phyloP scores from a whole-genome alignment of 2,329 filamentous ascomycete species.

The Diatrype stigma region DNA sequence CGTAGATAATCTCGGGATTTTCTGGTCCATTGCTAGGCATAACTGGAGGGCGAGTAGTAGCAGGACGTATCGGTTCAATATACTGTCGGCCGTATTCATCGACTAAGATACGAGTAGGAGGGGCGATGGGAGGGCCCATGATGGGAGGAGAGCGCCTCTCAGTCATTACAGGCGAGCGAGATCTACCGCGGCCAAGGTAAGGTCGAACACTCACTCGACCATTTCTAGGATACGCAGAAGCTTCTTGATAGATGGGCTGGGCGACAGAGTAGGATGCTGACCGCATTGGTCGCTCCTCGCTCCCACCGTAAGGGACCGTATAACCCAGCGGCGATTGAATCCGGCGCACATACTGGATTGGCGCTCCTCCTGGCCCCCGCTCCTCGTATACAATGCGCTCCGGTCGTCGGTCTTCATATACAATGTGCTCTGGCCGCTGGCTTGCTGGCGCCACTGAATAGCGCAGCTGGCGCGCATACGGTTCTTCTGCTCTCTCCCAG shows the following conservation, averaged over 20 bases:
- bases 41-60: slow-evolving; percentile 40
- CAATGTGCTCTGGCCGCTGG: slow-evolving; percentile 21
- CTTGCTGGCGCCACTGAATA: slow-evolving; percentile 24
- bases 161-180: slow-evolving; percentile 42
- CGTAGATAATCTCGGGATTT: slow-evolving; percentile 60
- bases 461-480: slow-evolving; percentile 23
- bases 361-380: slow-evolving; percentile 23
- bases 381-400: slow-evolving; percentile 28
- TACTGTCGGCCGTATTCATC: slow-evolving; percentile 84
- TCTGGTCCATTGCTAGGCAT: slow-evolving; percentile 39
- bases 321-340: slow-evolving; percentile 34
- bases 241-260: slow-evolving; percentile 37
- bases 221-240: slow-evolving; percentile 41
- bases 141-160: slow-evolving; percentile 44
- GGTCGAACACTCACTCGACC: slow-evolving; percentile 46
- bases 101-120: slow-evolving; percentile 66
- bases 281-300: slow-evolving; percentile 34
- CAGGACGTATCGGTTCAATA: slow-evolving; percentile 47
- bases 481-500: slow-evolving; percentile 31
- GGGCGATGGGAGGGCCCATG: slow-evolving; percentile 49
- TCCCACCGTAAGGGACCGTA: slow-evolving; percentile 32
- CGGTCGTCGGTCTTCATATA: slow-evolving; percentile 28
- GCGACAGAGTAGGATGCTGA: slow-evolving; percentile 39
- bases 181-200: slow-evolving; percentile 43
- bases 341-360: slow-evolving; percentile 32